Conservation (phyloP, 768 basidiomycete species). For the Imleria badia region DNA sequence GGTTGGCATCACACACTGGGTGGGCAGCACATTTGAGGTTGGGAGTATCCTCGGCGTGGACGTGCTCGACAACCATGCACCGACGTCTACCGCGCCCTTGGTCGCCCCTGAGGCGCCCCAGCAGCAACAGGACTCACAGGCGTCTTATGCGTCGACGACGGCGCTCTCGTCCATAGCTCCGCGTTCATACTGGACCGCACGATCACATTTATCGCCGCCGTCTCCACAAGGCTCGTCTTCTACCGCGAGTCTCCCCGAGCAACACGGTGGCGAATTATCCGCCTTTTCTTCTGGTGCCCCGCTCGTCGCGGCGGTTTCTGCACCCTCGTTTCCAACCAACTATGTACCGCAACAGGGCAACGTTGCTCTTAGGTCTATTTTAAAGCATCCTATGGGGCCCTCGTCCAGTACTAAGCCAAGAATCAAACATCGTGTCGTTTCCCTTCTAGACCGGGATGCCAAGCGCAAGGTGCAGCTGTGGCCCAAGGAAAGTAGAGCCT, state of each 20-base stretch:
- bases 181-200: conserved; percentile 24
- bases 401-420: conserved; percentile 5
- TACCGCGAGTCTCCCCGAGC: conserved; percentile 13
- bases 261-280: conserved; percentile 5
- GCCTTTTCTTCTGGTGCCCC: conserved; percentile 26
- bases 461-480: conserved; percentile 9
- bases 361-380: conserved; percentile 22
- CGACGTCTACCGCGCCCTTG: not conserved
- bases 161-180: conserved; percentile 22
- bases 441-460: conserved; percentile 11
- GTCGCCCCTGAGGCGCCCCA: conserved; percentile 1
- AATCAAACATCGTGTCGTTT: conserved; percentile 11
- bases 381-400: conserved; percentile 18
- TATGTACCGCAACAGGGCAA: conserved; percentile 3
- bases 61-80: conserved; percentile 39
- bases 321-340: conserved; percentile 9
- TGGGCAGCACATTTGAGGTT: conserved; percentile 75
- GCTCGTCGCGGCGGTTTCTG: conserved; percentile 16
- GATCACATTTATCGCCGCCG: conserved; percentile 14
- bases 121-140: not conserved
- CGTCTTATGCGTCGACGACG: conserved; percentile 18
- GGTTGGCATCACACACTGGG: conserved; percentile 45
- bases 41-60: conserved; percentile 74
- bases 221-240: conserved; percentile 14
- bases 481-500: conserved; percentile 24